These are phyloP conservation scores for Fusarium vanettenii DNA, from an alignment of 2,329 filamentous ascomycete genomes.

Conservation along the genomic window DNA sequence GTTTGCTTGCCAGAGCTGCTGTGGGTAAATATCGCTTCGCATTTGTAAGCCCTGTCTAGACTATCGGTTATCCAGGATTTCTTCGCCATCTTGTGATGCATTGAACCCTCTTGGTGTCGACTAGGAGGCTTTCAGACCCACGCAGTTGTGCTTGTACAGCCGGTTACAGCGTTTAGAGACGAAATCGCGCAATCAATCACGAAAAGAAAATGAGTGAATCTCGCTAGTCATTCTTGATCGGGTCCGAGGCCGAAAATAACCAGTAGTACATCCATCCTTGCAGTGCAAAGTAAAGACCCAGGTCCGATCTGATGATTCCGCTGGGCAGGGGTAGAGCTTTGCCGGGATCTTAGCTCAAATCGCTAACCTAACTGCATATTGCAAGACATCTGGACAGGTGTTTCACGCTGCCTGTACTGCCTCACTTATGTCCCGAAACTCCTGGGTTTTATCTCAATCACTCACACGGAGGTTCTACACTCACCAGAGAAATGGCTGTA, in stretches of 20 bases:
- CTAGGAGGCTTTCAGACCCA: neutral
- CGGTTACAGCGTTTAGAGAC: neutral
- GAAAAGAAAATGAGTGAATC: neutral
- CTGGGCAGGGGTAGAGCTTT: neutral
- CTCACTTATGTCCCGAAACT: neutral
- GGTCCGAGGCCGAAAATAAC: neutral
- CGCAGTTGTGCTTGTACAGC: neutral
- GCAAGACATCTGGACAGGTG: neutral
- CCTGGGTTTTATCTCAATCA: neutral
- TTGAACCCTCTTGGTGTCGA: neutral
- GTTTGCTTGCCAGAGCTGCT: neutral
- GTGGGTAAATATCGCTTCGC: neutral
- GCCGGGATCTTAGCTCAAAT: neutral
- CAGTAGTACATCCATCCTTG: neutral
- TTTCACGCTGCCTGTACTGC: neutral
- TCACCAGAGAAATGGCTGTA: neutral
- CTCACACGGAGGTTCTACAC: neutral
- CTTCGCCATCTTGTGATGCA: neutral
- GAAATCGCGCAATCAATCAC: neutral
- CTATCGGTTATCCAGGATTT: neutral
- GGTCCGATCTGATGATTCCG: neutral
- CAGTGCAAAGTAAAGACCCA: neutral
- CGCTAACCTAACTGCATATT: neutral
- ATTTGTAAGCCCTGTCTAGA: constrained; percentile 5
- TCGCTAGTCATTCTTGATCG: neutral